Evolutionary conservation across 208 protist species (phyloP).

Genomic region (Crithidia bombi): DNA sequence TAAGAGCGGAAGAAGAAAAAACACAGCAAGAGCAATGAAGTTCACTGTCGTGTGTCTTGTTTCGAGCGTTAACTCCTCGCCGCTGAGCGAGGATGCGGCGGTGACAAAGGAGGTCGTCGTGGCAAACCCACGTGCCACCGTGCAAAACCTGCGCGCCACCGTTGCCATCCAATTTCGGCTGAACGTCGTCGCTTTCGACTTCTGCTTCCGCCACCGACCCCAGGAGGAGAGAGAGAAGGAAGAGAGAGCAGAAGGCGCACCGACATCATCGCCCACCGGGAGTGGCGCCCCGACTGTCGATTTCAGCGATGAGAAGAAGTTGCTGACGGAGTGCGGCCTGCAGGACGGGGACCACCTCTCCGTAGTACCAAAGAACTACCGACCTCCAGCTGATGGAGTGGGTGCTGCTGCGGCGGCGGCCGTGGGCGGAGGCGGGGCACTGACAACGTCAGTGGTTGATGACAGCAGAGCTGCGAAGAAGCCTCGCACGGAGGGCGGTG

Average conservation of each 20-base stretch:
- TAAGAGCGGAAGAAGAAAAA: conserved; percentile 1
- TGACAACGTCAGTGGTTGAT: neutral
- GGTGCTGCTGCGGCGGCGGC: neutral
- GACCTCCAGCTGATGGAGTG: neutral
- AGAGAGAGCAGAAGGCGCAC: neutral
- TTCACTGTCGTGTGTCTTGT: conserved; percentile 61
- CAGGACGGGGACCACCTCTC: conserved; percentile 68
- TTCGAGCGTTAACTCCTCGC: conserved; percentile 43
- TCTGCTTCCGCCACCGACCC: conserved; percentile 32
- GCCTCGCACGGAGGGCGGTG: conserved; percentile 15
- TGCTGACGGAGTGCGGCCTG: conserved; percentile 69
- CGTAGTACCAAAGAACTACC: conserved; percentile 48
- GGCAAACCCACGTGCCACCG: conserved; percentile 70
- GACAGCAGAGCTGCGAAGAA: conserved; percentile 7
- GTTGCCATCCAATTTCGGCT: conserved; percentile 79
- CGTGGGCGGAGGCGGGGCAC: neutral
- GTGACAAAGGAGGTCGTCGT: conserved; percentile 77
- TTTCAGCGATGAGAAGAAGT: conserved; percentile 63
- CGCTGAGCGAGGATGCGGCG: conserved; percentile 37
- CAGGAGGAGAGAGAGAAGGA: neutral
- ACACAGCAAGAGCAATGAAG: conserved; percentile 49
- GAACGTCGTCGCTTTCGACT: conserved; percentile 58
- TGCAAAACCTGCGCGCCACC: conserved; percentile 75
- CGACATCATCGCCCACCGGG: neutral
- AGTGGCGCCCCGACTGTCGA: conserved; percentile 35